Conservation (phyloP, 192 early-diverging fungal species). For the Umbelopsis sp. region DNA sequence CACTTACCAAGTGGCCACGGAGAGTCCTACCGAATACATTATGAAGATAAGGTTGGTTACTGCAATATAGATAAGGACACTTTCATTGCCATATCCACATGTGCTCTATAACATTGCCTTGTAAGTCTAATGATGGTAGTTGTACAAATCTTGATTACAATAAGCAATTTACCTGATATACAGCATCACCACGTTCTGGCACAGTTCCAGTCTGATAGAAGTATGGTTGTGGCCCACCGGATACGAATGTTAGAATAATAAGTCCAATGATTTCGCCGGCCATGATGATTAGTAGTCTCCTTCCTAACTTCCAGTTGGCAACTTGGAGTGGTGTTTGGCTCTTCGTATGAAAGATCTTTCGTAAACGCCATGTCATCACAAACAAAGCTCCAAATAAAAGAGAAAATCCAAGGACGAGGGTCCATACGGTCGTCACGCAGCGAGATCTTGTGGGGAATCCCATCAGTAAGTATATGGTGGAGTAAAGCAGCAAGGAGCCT, state of each 20-base stretch:
- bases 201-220: not conserved
- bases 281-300: constrained; percentile 10
- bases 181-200: constrained; percentile 1
- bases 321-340: not conserved
- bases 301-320: constrained; percentile 14
- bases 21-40: constrained; percentile 13
- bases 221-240: constrained; percentile 9
- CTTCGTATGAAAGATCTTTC: constrained; percentile 19
- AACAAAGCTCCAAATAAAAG: constrained; percentile 20
- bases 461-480: constrained; percentile 19
- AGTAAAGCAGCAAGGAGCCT: constrained; percentile 11
- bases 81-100: constrained; percentile 10
- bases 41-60: constrained; percentile 17
- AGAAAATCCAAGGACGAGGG: constrained; percentile 7
- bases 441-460: not conserved
- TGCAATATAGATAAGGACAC: constrained; percentile 14
- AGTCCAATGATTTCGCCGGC: constrained; percentile 17
- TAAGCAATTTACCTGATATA: not conserved
- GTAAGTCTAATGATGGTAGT: not conserved
- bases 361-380: constrained; percentile 14
- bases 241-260: constrained; percentile 2
- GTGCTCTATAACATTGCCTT: not conserved
- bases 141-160: not conserved
- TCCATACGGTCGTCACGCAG: constrained; percentile 9
- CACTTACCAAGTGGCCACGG: constrained; percentile 15